These are phyloP conservation scores for Petunia secreta DNA, from an alignment of 257 asterid genomes.

Conservation along the genomic window DNA sequence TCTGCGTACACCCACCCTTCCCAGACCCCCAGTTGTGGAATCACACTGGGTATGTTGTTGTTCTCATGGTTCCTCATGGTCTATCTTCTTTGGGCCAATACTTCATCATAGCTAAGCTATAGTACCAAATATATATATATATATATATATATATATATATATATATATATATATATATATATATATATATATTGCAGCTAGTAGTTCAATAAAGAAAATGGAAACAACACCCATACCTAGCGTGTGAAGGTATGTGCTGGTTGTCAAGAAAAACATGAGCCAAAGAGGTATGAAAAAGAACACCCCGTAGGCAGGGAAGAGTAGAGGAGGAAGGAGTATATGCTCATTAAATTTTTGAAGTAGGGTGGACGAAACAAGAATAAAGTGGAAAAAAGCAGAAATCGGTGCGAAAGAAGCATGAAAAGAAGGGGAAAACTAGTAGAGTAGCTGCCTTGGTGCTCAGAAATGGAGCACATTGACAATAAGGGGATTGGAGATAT, in stretches of 20 bases:
- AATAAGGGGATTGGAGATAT: background rate
- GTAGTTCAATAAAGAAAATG: background rate
- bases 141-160: too few species aligned
- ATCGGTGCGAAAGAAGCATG: background rate
- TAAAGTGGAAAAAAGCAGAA: background rate
- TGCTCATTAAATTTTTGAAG: background rate
- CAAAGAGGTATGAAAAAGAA: background rate
- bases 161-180: too few species aligned
- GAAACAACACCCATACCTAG: background rate
- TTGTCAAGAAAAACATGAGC: background rate
- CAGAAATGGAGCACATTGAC: background rate
- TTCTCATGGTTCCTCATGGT: too few species aligned
- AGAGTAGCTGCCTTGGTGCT: background rate
- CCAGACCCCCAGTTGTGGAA: too few species aligned
- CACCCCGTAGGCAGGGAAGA: background rate
- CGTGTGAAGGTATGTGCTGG: background rate
- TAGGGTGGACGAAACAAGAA: background rate
- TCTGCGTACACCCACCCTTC: too few species aligned
- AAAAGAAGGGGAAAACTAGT: slow-evolving; percentile 2
- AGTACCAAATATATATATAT: background rate
- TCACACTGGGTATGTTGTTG: too few species aligned
- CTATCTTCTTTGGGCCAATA: too few species aligned
- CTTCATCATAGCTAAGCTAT: slow-evolving; percentile 16
- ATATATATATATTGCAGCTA: slow-evolving; percentile 8
- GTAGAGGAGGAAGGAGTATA: background rate